Evolutionary conservation across 2,329 filamentous ascomycete species (phyloP), one percentile per base, ranked within the genome.

Genomic region (Botrytis fragariae): DNA sequence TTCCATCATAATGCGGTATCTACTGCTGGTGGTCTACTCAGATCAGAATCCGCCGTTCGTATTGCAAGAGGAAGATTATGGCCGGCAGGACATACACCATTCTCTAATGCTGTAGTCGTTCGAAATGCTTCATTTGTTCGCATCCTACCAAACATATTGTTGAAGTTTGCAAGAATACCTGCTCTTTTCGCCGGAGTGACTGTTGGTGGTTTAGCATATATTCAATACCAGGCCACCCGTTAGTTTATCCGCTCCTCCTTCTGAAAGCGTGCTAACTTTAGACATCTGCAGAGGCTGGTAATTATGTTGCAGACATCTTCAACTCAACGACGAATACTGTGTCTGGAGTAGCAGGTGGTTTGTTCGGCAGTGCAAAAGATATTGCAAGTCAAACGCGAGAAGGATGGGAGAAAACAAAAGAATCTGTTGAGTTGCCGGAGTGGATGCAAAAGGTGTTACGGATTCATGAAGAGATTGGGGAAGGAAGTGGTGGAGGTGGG

Each of bases 181-280:
- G 96, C 96, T 73, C 92, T 98, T 84, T 95, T 97, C 79, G 96
- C 95, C 60, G 94, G 94, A 60, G 88, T 95, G 64, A 93, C 94
- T 80, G 89, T 99, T 77, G 95, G 93, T 22, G 93, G 93, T 4
- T 84, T 97, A 74, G 94, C 94, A 39, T 99, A 97, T 87, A 85
- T 99, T 67, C 96, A 99, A 81, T 98, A 99, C 81, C 96, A 99
- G 83, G 95, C 96, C 76, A 90, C 91, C 72, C 93, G 93, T 95
- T 87, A 76, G 92, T 74, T 48, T 64, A 61, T 29, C 59, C 54
- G 8, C 39, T 32, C 32, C 12, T 42, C 14, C 29, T n/a, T 61
- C 10, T 42, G 32, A 8, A 45, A 25, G 42, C 20, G 32, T 42
- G 32, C 71, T 72, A 59, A 72, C 32, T 44, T 60, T 72, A 1